phyloP scores from a whole-genome alignment of 1,284 basidiomycete species.

The Ustilago lituana region DNA sequence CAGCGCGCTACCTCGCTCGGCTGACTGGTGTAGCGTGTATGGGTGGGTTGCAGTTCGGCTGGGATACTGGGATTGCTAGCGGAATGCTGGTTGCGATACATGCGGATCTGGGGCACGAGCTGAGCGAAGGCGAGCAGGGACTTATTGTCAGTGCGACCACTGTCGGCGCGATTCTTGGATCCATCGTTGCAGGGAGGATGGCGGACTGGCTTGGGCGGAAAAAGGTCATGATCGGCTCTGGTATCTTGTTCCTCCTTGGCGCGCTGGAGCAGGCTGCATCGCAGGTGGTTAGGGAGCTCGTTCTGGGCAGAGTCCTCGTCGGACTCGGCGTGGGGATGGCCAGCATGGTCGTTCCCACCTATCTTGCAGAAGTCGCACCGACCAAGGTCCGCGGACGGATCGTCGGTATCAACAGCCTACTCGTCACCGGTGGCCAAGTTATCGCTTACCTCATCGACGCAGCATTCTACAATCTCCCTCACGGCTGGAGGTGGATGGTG shows the following conservation, averaged over 20 bases:
- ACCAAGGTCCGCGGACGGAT: slow-evolving; percentile 51
- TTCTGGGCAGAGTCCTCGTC: slow-evolving; percentile 54
- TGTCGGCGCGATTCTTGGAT: slow-evolving; percentile 57
- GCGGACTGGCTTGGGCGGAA: slow-evolving; percentile 53
- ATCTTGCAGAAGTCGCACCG: slow-evolving; percentile 57
- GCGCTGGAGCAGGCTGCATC: slow-evolving; percentile 58
- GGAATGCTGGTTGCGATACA: slow-evolving; percentile 60
- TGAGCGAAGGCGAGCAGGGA: slow-evolving; percentile 57
- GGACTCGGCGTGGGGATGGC: slow-evolving; percentile 59
- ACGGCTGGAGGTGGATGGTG: slow-evolving; percentile 63
- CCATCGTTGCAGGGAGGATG: slow-evolving; percentile 47
- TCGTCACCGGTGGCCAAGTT: slow-evolving; percentile 61
- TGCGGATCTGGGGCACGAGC: slow-evolving; percentile 52
- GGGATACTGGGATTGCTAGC: slow-evolving; percentile 52
- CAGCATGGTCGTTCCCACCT: slow-evolving; percentile 55
- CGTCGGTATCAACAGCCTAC: slow-evolving; percentile 57
- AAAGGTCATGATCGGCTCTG: slow-evolving; percentile 53
- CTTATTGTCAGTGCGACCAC: slow-evolving; percentile 60
- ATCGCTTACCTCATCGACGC: slow-evolving; percentile 56
- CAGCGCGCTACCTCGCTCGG: slow-evolving; percentile 41
- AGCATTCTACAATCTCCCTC: slow-evolving; percentile 53
- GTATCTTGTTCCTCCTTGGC: slow-evolving; percentile 57
- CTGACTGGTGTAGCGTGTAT: slow-evolving; percentile 50
- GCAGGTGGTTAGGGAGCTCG: slow-evolving; percentile 55
- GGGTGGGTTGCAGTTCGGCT: slow-evolving; percentile 51